phyloP scores from a whole-genome alignment of 352 stramenopile genomes.

The Pythium insidiosum region DNA sequence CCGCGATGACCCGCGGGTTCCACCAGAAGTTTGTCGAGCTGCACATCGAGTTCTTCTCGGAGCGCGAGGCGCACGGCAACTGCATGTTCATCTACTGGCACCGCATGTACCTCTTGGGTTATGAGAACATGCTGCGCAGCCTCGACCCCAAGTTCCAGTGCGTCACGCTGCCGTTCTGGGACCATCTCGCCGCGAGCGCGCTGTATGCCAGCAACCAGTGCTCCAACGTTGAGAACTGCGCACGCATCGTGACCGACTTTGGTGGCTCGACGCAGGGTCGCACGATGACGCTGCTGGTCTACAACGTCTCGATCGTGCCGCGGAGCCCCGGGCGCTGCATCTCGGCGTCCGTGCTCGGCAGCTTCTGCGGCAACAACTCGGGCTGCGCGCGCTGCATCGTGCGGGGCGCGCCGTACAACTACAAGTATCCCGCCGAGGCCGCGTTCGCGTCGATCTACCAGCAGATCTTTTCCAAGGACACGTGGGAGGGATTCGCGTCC shows the following conservation, averaged over 20 bases:
- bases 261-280: constrained; percentile 4
- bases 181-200: constrained; percentile 8
- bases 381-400: constrained; percentile 4
- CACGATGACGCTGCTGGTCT: neutral
- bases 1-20: constrained; percentile 12
- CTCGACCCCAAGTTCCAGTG: constrained; percentile 11
- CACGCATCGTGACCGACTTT: constrained; percentile 11
- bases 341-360: neutral
- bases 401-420: neutral
- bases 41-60: constrained; percentile 9
- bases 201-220: neutral
- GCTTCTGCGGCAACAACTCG: constrained; percentile 11
- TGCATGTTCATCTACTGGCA: constrained; percentile 26
- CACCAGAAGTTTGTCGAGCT: constrained; percentile 22
- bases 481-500: neutral
- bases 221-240: constrained; percentile 10
- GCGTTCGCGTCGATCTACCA: constrained; percentile 10
- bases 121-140: constrained; percentile 23
- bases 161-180: constrained; percentile 20
- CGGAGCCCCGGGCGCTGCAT: neutral
- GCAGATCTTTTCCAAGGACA: constrained; percentile 7
- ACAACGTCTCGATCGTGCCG: neutral
- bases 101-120: constrained; percentile 15
- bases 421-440: constrained; percentile 3
- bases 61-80: constrained; percentile 12